Conservation (phyloP, 495 filamentous ascomycete genomes). For the Aspergillus panamensis region DNA sequence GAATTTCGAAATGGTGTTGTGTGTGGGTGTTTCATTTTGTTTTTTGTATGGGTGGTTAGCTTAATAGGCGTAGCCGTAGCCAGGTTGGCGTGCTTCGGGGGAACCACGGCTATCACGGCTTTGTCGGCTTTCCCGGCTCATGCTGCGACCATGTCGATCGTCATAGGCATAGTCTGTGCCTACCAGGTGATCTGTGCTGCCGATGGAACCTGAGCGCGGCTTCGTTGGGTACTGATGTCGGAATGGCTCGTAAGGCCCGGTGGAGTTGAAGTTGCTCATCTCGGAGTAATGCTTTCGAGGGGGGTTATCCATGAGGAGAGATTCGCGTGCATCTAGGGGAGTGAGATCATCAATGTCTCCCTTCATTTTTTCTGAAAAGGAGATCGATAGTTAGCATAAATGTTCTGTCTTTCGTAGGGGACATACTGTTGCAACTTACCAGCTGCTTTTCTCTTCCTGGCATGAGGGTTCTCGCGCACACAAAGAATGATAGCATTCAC, state of each 20-base stretch:
- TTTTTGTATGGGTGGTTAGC: not conserved
- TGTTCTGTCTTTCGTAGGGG: not conserved
- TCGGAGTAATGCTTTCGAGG: conserved; percentile 39
- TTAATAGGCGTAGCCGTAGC: conserved; percentile 42
- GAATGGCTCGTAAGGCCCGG: conserved; percentile 43
- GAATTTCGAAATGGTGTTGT: conserved; percentile 5
- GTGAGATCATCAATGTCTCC: conserved; percentile 85
- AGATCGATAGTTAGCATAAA: conserved; percentile 16
- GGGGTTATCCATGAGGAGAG: conserved; percentile 65
- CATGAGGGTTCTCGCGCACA: conserved; percentile 85
- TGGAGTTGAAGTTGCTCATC: conserved; percentile 49
- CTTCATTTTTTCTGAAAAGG: conserved; percentile 65
- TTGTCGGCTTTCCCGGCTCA: conserved; percentile 35
- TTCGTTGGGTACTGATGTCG: conserved; percentile 34
- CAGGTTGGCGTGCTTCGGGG: conserved; percentile 36
- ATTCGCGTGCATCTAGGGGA: conserved; percentile 85
- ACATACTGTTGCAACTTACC: conserved; percentile 51
- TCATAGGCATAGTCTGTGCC: conserved; percentile 37
- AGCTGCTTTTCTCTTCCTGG: conserved; percentile 76
- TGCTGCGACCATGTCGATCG: conserved; percentile 31
- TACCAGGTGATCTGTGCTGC: conserved; percentile 44
- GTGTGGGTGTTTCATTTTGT: not conserved
- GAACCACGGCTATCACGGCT: conserved; percentile 28
- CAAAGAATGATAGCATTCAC: conserved; percentile 83
- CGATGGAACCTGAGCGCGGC: conserved; percentile 27